Evolutionary conservation across 2,329 filamentous ascomycete species (phyloP), one percentile per base, ranked within the genome.

Genomic region (Pseudocercospora cruenta): DNA sequence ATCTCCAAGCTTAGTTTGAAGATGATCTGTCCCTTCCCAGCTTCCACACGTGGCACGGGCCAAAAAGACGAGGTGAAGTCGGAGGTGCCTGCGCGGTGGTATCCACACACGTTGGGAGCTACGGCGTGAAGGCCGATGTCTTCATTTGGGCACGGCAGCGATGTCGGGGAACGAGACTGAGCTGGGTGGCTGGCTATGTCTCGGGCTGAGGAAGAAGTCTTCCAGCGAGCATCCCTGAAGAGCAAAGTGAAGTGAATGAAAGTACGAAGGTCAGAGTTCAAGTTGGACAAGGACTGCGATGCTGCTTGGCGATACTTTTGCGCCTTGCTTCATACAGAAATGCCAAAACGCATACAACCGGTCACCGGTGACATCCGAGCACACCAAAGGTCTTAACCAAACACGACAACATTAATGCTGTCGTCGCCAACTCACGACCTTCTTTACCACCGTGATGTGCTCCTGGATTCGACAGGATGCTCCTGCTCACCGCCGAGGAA

Each of bases 31-130:
- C 21, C 28, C 21, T 59, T 59, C 57, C 57, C 57, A 47, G 57
- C 57, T 39, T 43, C 57, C 45, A 43, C 57, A 45, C 33, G 57
- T 59, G 57, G 57, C 57, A 45, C 51, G 57, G 33, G 21, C 57
- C 57, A 59, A 59, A 16, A 36, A 59, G 19, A 59, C 57, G 57
- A 59, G 36, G 33, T 59, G 57, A 43, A 59, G 57, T 59, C 57
- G 55, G 55, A 58, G 55, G 10, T 14, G 28, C 3, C 19, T 45
- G 55, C 55, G 51, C 51, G n/a, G 24, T 55, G 2, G 26, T 14
- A n/a, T n/a, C 26, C 16, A 24, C 12, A 24, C 12, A 1, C 2
- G 12, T 21, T 31, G 51, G 2, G 51, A 16, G 51, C 51, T 55
- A 55, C 51, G 51, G 51, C n/a, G 51, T 2, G 57, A 59, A 59